Evolutionary conservation across 225 moss, liverwort and hornwort species (phyloP).

Genomic region (Bryoerythrophyllum caledonicum): DNA sequence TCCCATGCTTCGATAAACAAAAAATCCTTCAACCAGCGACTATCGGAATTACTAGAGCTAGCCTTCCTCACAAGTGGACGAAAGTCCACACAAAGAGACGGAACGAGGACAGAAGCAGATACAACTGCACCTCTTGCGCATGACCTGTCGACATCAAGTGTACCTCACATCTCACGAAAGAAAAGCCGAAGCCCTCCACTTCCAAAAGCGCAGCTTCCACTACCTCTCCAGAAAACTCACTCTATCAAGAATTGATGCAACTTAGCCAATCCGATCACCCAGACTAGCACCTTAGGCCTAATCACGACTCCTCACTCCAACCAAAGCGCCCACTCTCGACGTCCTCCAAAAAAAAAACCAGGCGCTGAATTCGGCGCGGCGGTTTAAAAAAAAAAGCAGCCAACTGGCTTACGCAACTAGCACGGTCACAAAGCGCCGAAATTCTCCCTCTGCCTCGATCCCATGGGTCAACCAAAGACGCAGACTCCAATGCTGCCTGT

Average conservation of each 20-base stretch:
- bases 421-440: neutral
- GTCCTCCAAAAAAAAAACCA: neutral
- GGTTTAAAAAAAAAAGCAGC: neutral
- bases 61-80: constrained; percentile 35
- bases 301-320: neutral
- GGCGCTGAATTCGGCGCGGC: constrained; percentile 10
- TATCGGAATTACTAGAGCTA: neutral
- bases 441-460: neutral
- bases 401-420: neutral
- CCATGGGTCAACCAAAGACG: neutral
- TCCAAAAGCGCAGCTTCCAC: constrained; percentile 9
- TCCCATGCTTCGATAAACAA: neutral
- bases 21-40: too few species aligned
- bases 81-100: constrained; percentile 66
- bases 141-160: constrained; percentile 55
- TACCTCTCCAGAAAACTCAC: neutral
- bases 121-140: constrained; percentile 57
- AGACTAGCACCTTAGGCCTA: neutral
- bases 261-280: constrained; percentile 4
- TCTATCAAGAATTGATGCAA: neutral
- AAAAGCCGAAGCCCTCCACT: neutral
- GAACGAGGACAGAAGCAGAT: constrained; percentile 57
- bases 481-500: neutral
- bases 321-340: neutral
- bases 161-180: constrained; percentile 21